Conservation (phyloP, 345 rosid genomes). For the Diplotaxis tenuifolia region DNA sequence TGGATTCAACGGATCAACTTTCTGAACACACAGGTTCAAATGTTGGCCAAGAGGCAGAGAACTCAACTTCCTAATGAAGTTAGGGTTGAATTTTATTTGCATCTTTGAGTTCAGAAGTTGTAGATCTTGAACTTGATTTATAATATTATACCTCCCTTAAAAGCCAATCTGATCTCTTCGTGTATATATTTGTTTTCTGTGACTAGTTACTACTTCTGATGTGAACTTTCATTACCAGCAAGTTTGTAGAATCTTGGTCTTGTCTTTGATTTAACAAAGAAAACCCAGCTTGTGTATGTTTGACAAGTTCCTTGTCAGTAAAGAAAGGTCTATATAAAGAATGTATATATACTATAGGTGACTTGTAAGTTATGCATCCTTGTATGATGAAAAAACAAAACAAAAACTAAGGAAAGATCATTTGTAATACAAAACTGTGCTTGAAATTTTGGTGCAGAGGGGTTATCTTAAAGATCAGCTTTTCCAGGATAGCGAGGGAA, state of each 20-base stretch:
- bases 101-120: background rate
- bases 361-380: constrained; percentile 1
- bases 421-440: background rate
- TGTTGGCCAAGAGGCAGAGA: background rate
- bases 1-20: constrained; percentile 79
- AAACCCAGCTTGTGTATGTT: constrained; percentile 44
- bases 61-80: constrained; percentile 5
- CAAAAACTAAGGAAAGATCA: background rate
- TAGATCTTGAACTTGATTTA: background rate
- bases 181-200: background rate
- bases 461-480: constrained; percentile 85
- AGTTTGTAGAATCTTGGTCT: constrained; percentile 18
- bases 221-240: constrained; percentile 29
- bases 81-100: background rate
- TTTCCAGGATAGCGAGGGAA: constrained; percentile 92
- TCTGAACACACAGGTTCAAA: constrained; percentile 40
- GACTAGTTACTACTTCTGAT: background rate
- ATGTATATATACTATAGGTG: background rate
- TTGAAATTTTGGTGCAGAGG: too few relatives aligned
- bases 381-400: background rate
- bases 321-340: constrained; percentile 42
- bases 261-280: constrained; percentile 28
- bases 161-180: background rate
- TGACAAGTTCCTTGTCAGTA: constrained; percentile 47
- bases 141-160: background rate